Conservation (phyloP, 225 moss, liverwort and hornwort species). For the Polytrichum formosum region DNA sequence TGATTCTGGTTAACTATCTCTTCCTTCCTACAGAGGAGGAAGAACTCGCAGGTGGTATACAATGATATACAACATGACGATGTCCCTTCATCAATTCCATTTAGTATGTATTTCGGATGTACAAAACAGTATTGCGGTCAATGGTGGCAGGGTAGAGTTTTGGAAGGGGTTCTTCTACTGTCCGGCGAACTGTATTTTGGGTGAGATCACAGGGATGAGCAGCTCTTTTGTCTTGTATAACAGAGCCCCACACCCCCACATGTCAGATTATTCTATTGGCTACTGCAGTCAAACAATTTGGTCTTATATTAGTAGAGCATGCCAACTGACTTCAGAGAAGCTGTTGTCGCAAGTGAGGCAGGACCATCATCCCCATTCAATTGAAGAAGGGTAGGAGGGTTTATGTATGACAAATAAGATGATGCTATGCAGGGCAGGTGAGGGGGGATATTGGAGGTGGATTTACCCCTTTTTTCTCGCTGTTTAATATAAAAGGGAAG, state of each 20-base stretch:
- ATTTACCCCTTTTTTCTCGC: slow-evolving; percentile 17
- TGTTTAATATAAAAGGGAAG: slow-evolving; percentile 10
- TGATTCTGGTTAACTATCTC: slow-evolving; percentile 49
- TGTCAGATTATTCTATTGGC: slow-evolving; percentile 43
- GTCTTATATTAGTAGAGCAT: slow-evolving; percentile 44
- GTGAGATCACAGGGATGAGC: slow-evolving; percentile 56
- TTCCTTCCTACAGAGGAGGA: slow-evolving; percentile 30
- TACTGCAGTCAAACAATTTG: slow-evolving; percentile 35
- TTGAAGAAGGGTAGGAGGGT: slow-evolving; percentile 24
- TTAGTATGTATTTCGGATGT: slow-evolving; percentile 48
- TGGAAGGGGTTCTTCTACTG: slow-evolving; percentile 63
- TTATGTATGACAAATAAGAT: slow-evolving; percentile 35
- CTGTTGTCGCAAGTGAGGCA: slow-evolving; percentile 36
- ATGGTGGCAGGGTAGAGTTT: slow-evolving; percentile 54
- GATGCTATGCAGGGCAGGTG: slow-evolving; percentile 6
- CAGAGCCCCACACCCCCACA: slow-evolving; percentile 31
- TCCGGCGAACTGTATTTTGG: slow-evolving; percentile 83
- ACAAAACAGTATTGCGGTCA: slow-evolving; percentile 81
- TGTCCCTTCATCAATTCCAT: no score
- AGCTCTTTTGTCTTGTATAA: slow-evolving; percentile 65
- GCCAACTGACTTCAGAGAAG: slow-evolving; percentile 34
- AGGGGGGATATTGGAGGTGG: slow-evolving; percentile 29
- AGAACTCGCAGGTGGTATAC: slow-evolving; percentile 49
- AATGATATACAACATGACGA: not conserved
- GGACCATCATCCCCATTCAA: slow-evolving; percentile 35